Percentiles rank a stretch among this genome's conserved stretches.
Conservation (phyloP, 257 asterid genomes). For the Solanum corneliomulleri region DNA sequence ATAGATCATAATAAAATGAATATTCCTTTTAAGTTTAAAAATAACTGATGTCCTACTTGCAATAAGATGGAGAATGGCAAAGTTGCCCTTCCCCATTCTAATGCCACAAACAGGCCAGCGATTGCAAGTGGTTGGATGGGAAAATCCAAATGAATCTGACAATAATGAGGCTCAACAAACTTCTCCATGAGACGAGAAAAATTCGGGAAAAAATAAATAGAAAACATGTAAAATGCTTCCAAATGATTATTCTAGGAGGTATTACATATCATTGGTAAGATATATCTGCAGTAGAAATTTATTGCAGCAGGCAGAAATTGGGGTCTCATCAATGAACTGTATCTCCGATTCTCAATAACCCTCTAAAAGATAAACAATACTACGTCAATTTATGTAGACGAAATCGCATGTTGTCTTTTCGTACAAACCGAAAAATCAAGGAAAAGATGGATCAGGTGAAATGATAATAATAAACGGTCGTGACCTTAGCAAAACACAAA, state of each 20-base stretch:
- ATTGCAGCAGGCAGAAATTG: neutral
- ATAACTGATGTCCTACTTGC: neutral
- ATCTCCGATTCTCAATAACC: neutral
- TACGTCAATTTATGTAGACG: neutral
- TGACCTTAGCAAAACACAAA: neutral
- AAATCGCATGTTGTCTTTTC: neutral
- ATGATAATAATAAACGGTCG: neutral
- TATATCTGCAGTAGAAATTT: neutral
- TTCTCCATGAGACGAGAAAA: neutral
- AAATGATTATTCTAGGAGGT: neutral
- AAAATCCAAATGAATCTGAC: neutral
- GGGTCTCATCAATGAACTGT: neutral
- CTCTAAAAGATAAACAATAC: neutral
- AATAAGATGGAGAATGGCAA: neutral
- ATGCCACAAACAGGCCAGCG: neutral
- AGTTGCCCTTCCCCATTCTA: neutral
- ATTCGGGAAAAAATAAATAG: neutral
- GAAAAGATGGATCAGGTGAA: neutral
- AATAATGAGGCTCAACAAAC: neutral
- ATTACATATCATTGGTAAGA: neutral
- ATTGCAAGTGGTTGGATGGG: neutral
- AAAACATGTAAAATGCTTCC: neutral
- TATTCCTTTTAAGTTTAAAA: neutral
- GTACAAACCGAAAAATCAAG: neutral
- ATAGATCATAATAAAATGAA: neutral